phyloP scores from a whole-genome alignment of 2,329 filamentous ascomycete species.

The Verticillium nonalfalfae region DNA sequence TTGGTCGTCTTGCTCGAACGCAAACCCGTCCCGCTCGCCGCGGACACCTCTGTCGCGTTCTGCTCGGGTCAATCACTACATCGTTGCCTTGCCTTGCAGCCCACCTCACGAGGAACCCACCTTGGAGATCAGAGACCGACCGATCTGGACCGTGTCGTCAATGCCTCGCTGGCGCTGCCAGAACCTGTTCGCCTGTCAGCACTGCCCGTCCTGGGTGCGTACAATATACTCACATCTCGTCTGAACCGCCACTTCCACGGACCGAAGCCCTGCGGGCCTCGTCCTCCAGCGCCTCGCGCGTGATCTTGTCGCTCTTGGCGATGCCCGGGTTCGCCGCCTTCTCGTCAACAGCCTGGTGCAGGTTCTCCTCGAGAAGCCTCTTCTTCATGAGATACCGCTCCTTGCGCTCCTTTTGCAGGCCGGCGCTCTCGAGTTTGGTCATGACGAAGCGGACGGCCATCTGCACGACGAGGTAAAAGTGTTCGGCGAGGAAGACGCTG shows the following conservation, averaged over 20 bases:
- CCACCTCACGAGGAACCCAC: conserved; percentile 13
- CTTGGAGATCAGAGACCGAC: conserved; percentile 47
- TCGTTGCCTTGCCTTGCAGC: background rate
- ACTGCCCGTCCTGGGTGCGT: background rate
- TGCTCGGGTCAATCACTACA: background rate
- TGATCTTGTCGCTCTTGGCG: conserved; percentile 55
- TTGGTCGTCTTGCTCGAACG: background rate
- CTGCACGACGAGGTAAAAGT: conserved; percentile 78
- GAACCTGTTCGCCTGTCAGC: conserved; percentile 35
- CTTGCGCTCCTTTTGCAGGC: conserved; percentile 75
- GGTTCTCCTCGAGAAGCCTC: conserved; percentile 67
- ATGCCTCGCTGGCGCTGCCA: conserved; percentile 56
- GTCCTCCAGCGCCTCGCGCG: conserved; percentile 57
- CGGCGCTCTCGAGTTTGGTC: conserved; percentile 76
- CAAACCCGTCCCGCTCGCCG: background rate
- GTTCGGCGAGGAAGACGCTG: conserved; percentile 79
- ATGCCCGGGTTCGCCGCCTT: conserved; percentile 39
- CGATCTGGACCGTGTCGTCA: conserved; percentile 51
- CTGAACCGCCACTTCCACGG: conserved; percentile 40
- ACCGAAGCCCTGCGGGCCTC: conserved; percentile 47
- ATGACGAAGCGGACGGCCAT: conserved; percentile 67
- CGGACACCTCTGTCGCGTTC: background rate
- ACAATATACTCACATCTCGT: conserved; percentile 39
- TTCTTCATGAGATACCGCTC: conserved; percentile 79
- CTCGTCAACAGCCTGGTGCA: conserved; percentile 51